Conservation (phyloP, 345 rosid genomes). For the Populus nigra region DNA sequence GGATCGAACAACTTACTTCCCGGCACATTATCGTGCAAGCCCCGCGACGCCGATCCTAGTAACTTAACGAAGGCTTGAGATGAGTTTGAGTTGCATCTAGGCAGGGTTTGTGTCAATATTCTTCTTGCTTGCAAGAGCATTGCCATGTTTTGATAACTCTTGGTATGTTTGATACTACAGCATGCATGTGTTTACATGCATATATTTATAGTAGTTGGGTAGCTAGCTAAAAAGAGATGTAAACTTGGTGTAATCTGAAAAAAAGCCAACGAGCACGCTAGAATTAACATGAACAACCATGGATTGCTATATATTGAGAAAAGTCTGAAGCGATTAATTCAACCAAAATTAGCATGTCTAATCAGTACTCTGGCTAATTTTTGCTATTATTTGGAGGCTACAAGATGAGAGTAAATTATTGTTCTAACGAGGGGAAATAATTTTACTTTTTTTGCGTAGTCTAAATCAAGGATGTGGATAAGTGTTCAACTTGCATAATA, state of each 20-base stretch:
- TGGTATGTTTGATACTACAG: not conserved
- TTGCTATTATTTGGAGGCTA: no score
- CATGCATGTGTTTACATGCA: not conserved
- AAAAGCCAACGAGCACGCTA: no score
- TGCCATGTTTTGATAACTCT: not conserved
- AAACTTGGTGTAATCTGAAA: no score
- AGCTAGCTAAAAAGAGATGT: no score
- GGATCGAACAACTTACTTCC: conserved; percentile 2
- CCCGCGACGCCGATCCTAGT: not conserved
- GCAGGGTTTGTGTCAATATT: not conserved
- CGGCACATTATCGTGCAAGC: not conserved
- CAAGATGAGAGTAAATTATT: no score
- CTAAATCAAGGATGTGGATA: not conserved
- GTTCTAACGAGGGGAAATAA: no score
- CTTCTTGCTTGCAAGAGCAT: not conserved
- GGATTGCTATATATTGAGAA: no score
- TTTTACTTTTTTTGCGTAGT: not conserved
- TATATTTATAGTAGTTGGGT: no score
- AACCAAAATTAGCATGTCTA: no score
- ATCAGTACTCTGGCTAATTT: no score
- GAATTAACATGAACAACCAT: no score
- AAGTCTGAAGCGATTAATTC: no score
- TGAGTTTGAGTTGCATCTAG: not conserved
- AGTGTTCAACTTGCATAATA: not conserved
- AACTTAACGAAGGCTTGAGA: not conserved